Evolutionary conservation across 768 basidiomycete genomes (phyloP).

Genomic region (Suillus tomentosus): DNA sequence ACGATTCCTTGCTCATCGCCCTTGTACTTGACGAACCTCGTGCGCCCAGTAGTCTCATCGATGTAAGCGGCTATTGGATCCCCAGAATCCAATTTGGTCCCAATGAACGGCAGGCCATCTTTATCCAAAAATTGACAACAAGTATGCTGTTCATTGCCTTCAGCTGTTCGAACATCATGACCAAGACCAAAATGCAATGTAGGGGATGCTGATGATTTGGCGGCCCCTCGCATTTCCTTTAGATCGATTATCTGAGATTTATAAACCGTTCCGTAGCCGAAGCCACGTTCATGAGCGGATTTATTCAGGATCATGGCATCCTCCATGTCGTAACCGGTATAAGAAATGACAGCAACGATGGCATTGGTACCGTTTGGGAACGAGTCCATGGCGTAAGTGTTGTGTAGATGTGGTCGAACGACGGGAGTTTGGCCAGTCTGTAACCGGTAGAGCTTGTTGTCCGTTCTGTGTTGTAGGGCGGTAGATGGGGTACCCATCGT

Average conservation of each 20-base stretch:
- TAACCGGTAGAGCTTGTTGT: slow-evolving; percentile 96
- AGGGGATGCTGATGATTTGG: slow-evolving; percentile 55
- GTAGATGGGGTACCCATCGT: slow-evolving; percentile 99
- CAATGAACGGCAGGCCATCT: slow-evolving; percentile 87
- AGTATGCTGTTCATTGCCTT: slow-evolving; percentile 47
- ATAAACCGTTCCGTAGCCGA: slow-evolving; percentile 95
- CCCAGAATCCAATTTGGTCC: slow-evolving; percentile 66
- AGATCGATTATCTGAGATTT: slow-evolving; percentile 93
- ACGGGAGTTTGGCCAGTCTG: slow-evolving; percentile 95
- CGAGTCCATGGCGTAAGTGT: slow-evolving; percentile 96
- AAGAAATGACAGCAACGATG: slow-evolving; percentile 98
- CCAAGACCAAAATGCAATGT: slow-evolving; percentile 91
- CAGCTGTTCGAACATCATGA: slow-evolving; percentile 61
- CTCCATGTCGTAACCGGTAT: slow-evolving; percentile 99
- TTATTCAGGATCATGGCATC: slow-evolving; percentile 99
- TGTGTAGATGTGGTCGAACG: slow-evolving; percentile 89
- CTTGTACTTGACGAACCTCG: slow-evolving; percentile 92
- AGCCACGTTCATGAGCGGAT: slow-evolving; percentile 96
- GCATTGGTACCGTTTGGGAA: slow-evolving; percentile 99
- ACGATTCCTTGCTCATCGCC: slow-evolving; percentile 91
- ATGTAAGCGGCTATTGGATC: slow-evolving; percentile 85
- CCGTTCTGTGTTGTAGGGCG: slow-evolving; percentile 87
- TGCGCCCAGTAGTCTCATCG: slow-evolving; percentile 81
- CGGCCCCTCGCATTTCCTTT: slow-evolving; percentile 72
- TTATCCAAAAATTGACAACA: slow-evolving; percentile 60